Evolutionary conservation across 2,329 filamentous ascomycete species (phyloP).

Genomic region (Colletotrichum lindemuthianum): DNA sequence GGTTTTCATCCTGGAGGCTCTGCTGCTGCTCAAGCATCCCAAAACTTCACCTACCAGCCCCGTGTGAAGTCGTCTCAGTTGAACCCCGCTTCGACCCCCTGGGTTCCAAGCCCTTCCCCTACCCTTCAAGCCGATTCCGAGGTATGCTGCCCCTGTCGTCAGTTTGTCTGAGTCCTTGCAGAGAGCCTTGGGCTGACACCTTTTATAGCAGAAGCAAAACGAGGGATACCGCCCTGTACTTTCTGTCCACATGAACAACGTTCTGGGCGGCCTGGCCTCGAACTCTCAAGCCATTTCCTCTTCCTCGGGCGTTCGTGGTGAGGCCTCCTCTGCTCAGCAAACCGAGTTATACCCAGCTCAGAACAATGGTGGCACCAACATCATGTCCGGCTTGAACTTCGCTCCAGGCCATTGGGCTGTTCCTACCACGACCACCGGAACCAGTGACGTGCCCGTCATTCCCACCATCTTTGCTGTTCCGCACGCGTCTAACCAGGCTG

Average conservation of each 20-base stretch:
- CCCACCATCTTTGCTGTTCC: not conserved
- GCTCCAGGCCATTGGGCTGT: not conserved
- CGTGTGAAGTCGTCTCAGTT: conserved; percentile 6
- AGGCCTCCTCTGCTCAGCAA: not conserved
- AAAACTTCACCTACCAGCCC: too few species aligned
- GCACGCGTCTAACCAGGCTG: not conserved
- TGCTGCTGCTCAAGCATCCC: too few species aligned
- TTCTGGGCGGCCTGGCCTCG: too few species aligned
- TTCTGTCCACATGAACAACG: not conserved
- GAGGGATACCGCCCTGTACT: not conserved
- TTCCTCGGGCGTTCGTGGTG: too few species aligned
- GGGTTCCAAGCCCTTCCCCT: conserved; percentile 18
- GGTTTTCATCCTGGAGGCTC: too few species aligned
- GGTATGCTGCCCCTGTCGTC: not conserved
- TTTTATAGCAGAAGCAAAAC: not conserved
- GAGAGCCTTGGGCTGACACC: too few species aligned
- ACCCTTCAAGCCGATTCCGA: not conserved
- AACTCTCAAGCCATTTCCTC: too few species aligned
- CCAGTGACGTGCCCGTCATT: not conserved
- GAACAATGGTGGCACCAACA: not conserved
- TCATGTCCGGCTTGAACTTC: conserved; percentile 9
- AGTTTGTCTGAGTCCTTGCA: not conserved
- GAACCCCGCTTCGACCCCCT: conserved; percentile 31
- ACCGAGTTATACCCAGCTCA: not conserved
- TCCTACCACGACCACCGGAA: not conserved